A percentile compares a stretch with the other conserved stretches of the same genome.
Conservation (phyloP, 2,329 filamentous ascomycete species). For the Fonsecaea pedrosoi region DNA sequence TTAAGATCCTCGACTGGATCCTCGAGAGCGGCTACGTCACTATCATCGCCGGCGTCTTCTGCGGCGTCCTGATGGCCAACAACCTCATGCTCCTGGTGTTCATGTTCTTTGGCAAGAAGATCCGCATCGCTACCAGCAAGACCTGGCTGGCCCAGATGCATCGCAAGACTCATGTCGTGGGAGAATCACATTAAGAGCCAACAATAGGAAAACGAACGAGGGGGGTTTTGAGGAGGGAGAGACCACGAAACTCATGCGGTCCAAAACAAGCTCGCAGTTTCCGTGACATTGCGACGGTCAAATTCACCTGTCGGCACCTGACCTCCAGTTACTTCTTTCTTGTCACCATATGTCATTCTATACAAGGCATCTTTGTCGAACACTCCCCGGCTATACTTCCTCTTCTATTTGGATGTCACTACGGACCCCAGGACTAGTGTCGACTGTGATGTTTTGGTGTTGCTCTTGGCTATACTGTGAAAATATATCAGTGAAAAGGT, state of each 20-base stretch:
- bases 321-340: neutral
- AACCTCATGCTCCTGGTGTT: conserved; percentile 59
- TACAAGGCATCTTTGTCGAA: conserved; percentile 3
- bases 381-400: neutral
- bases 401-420: neutral
- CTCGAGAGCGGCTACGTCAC: conserved; percentile 56
- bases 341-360: neutral
- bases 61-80: conserved; percentile 57
- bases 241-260: neutral
- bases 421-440: neutral
- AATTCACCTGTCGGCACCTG: neutral
- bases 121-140: conserved; percentile 53
- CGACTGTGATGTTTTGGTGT: neutral
- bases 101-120: conserved; percentile 59
- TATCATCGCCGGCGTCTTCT: conserved; percentile 61
- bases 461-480: neutral
- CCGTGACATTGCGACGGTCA: neutral
- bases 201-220: neutral
- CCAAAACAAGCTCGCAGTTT: neutral
- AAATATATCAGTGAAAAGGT: neutral
- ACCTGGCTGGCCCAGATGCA: conserved; percentile 60
- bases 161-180: conserved; percentile 45
- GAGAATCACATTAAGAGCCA: conserved; percentile 42
- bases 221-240: neutral
- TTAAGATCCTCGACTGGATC: conserved; percentile 61